A percentile compares a stretch with the other conserved stretches of the same genome.
phyloP scores from a whole-genome alignment of 2,329 filamentous ascomycete species.

The Botrytis pseudocinerea region DNA sequence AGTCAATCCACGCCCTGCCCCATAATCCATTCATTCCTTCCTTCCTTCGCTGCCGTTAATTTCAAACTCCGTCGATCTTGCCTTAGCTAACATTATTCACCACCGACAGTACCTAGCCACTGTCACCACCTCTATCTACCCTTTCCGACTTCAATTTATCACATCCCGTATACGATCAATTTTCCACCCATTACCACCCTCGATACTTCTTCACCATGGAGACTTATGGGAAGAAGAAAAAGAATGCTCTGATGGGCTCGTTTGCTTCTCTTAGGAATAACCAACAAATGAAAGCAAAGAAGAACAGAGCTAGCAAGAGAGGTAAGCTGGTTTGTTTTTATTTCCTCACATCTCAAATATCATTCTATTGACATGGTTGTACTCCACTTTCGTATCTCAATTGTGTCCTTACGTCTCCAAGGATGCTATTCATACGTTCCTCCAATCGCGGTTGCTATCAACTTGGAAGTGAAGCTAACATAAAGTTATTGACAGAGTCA shows the following conservation, averaged over 20 bases:
- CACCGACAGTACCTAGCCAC: background rate
- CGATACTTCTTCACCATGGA: conserved; percentile 24
- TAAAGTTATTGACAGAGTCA: background rate
- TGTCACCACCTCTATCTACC: background rate
- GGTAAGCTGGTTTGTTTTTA: background rate
- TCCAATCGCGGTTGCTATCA: background rate
- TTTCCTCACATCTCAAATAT: conserved; percentile 9
- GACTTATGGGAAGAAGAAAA: conserved; percentile 34
- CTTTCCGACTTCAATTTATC: background rate
- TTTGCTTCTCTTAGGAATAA: conserved; percentile 29
- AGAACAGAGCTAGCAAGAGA: background rate
- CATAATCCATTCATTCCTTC: background rate
- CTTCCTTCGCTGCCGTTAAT: background rate
- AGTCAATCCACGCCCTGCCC: background rate
- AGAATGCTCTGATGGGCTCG: conserved; percentile 29
- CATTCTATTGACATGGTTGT: background rate
- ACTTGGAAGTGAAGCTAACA: conserved; percentile 5
- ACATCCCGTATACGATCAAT: background rate
- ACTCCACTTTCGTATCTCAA: background rate
- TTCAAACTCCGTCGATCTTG: background rate
- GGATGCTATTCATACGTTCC: too few relatives aligned
- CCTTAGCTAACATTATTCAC: background rate
- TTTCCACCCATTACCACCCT: background rate
- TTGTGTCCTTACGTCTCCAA: background rate
- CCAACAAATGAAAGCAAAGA: conserved; percentile 21